Conservation (phyloP, 192 early-diverging fungal genomes). For the Spizellomyces punctatus region DNA sequence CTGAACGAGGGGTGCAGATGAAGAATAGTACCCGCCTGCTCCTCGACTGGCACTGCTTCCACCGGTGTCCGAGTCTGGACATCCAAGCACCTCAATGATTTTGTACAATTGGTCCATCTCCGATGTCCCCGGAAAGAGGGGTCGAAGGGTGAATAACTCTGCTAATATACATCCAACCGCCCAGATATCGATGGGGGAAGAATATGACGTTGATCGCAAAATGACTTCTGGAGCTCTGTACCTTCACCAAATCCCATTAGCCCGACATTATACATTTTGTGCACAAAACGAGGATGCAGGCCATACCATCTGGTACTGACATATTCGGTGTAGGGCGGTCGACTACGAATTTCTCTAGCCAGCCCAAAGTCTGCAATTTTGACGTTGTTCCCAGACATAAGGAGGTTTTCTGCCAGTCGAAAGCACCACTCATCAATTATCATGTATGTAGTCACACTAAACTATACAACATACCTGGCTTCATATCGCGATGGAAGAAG, state of each 20-base stretch:
- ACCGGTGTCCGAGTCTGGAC: slow-evolving; percentile 47
- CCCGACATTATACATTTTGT: background rate
- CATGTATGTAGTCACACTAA: background rate
- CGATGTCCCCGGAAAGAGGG: slow-evolving; percentile 90
- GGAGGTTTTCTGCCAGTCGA: slow-evolving; percentile 73
- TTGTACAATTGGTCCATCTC: slow-evolving; percentile 92
- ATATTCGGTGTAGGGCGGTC: slow-evolving; percentile 94
- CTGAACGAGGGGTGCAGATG: background rate
- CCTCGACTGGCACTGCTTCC: background rate
- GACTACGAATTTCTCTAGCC: slow-evolving; percentile 84
- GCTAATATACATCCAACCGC: slow-evolving; percentile 90
- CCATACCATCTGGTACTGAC: slow-evolving; percentile 94
- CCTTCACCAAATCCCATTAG: slow-evolving; percentile 44
- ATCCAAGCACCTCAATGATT: slow-evolving; percentile 82
- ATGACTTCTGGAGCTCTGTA: slow-evolving; percentile 96
- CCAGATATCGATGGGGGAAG: slow-evolving; percentile 95
- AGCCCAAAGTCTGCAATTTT: slow-evolving; percentile 98
- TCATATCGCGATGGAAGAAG: slow-evolving; percentile 96
- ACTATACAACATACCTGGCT: slow-evolving; percentile 62
- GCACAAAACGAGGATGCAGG: background rate
- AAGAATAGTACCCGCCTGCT: background rate
- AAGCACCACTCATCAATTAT: background rate
- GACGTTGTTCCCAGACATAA: slow-evolving; percentile 60
- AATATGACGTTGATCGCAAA: slow-evolving; percentile 78
- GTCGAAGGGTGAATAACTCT: slow-evolving; percentile 83